Base-by-base conservation (phyloP, 805 yeast genomes). In the Starmerella apis region DNA sequence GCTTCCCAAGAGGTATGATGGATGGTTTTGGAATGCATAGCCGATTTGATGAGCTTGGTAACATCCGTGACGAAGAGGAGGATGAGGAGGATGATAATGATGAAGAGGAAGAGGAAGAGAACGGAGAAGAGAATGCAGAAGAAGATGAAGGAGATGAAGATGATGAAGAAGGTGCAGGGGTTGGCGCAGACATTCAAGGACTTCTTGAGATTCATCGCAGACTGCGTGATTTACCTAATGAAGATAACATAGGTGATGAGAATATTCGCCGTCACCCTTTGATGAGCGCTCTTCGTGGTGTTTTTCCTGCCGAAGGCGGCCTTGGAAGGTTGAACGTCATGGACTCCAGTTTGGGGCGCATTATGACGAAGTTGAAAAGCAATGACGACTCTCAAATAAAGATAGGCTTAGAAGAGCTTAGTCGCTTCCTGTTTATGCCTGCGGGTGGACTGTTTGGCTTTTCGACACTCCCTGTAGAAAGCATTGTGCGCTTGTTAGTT, bases 401-500 rank as follows among this genome's bases (percentile, higher is more conserved):
- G 56, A 51, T 52, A 10, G 65, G 63, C 3, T 55, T 68, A 23
- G 64, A 62, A 43, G 67, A 66, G 37, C 59, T 68, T 9, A 59
- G 68, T 10, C 63, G 61, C 22, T 43, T 63, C 25, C 52, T 68
- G 35, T 59, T 67, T 7, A 57, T 66, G 46, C 59, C 64, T n/a
- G 55, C 33, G 8, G 37, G 59, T 11, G 69, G 63, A 27, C 64
- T 65, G 22, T 41, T 54, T 31, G 58, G 60, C 16, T 42, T 31
- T 8, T 11, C 46, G 2, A 16, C 55, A 2, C 68, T 88, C 8
- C 86, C 95, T 0, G 70, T 81, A 0, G 74, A 71, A 44, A 71
- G 69, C 46, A 62, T 86, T 22, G 68, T 83, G 0, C 69, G 68
- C 27, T 73, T 74, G 14, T 65, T 88, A 39, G 76, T 83, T 0